Conservation (phyloP, 192 early-diverging fungal genomes). For the Mortierella alpina region DNA sequence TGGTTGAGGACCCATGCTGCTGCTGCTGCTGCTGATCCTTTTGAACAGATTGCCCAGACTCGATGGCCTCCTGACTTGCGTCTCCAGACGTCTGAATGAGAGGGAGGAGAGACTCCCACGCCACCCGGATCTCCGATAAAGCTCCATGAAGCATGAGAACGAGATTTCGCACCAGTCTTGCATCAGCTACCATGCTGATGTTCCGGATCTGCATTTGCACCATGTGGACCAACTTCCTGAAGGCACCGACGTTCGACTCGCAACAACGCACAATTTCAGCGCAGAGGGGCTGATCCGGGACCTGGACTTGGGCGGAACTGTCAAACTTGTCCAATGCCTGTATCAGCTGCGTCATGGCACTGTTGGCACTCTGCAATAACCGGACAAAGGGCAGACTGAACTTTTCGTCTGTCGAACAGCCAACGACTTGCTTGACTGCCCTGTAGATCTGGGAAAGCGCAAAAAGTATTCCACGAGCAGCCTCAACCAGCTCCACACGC, state of each 20-base stretch:
- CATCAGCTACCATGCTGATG: conserved; percentile 50
- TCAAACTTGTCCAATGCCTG: conserved; percentile 53
- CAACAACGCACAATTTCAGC: conserved; percentile 44
- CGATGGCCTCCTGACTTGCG: conserved; percentile 23
- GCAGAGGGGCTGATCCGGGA: conserved; percentile 42
- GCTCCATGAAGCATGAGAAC: conserved; percentile 59
- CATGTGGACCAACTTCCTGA: conserved; percentile 44
- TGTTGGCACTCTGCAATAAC: conserved; percentile 48
- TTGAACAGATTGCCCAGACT: conserved; percentile 17
- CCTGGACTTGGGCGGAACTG: conserved; percentile 27
- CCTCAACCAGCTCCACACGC: conserved; percentile 48
- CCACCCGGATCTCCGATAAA: conserved; percentile 54
- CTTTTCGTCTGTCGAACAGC: conserved; percentile 53
- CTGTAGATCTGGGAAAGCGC: conserved; percentile 58
- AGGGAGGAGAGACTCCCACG: conserved; percentile 56
- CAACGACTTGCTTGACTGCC: conserved; percentile 54
- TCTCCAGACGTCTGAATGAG: conserved; percentile 45
- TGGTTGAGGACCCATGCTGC: not conserved
- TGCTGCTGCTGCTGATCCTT: conserved; percentile 22
- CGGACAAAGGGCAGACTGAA: conserved; percentile 34
- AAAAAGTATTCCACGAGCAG: conserved; percentile 56
- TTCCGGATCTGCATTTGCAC: conserved; percentile 49
- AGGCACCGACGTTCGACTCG: conserved; percentile 43
- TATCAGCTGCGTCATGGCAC: conserved; percentile 50
- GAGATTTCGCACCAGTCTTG: conserved; percentile 52